phyloP scores from a whole-genome alignment of 306 rosid species.

The Gillenia trifoliata region DNA sequence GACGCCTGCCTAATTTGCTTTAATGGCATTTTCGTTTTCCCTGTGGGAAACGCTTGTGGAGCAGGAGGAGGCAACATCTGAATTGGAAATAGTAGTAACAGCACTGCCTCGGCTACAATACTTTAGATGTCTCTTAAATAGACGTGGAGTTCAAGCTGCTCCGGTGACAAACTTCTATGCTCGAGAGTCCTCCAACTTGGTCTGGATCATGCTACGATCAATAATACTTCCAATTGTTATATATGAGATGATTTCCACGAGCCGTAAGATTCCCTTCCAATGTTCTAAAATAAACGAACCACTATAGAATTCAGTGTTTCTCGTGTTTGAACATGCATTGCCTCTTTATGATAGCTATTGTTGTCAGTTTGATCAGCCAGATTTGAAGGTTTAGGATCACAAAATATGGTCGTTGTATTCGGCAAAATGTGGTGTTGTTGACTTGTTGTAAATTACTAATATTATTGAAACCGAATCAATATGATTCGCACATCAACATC shows the following conservation, averaged over 20 bases:
- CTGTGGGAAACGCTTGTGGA: conserved; percentile 85
- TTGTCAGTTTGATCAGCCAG: not conserved
- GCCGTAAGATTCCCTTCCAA: not conserved
- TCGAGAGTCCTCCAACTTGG: conserved; percentile 63
- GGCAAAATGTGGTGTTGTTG: not conserved
- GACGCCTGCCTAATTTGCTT: not conserved
- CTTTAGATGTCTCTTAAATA: conserved; percentile 81
- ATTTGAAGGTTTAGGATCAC: not conserved
- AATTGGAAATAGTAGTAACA: conserved; percentile 29
- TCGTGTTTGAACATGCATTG: not conserved
- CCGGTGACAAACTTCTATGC: conserved; percentile 64
- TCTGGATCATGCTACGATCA: conserved; percentile 88
- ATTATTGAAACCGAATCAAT: not conserved
- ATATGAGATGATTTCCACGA: not conserved
- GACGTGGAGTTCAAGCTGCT: conserved; percentile 82
- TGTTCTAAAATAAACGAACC: not conserved
- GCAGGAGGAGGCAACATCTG: conserved; percentile 42
- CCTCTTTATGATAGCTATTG: not conserved
- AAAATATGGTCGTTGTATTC: not conserved
- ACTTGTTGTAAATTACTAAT: not conserved
- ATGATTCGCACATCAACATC: not conserved
- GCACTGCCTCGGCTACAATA: conserved; percentile 61
- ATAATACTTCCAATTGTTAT: conserved; percentile 22
- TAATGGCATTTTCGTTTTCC: conserved; percentile 12
- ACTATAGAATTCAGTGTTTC: not conserved